These are phyloP conservation scores for Xylariaceae sp. DNA, from an alignment of 2,329 filamentous ascomycete genomes.

Conservation along the genomic window DNA sequence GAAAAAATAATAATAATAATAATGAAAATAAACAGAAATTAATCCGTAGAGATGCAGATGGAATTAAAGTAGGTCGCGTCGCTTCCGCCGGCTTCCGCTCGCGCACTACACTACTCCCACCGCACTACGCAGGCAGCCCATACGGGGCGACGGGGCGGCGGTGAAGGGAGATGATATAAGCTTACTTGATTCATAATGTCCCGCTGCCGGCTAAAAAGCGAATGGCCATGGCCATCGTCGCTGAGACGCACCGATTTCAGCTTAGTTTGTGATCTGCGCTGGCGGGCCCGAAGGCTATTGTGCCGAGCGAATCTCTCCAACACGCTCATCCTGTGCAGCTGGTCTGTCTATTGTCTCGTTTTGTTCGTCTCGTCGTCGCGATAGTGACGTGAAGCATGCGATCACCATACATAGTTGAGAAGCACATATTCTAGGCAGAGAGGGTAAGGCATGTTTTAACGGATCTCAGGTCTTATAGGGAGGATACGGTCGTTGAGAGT, in stretches of 20 bases:
- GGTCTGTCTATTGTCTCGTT: background rate
- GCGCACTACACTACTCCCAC: background rate
- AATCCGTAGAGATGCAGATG: too few relatives aligned
- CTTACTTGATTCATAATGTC: slow-evolving; percentile 30
- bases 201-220: slow-evolving; percentile 24
- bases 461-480: background rate
- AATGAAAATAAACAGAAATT: too few relatives aligned
- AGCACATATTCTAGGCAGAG: too few relatives aligned
- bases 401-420: too few relatives aligned
- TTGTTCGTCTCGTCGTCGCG: background rate
- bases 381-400: background rate
- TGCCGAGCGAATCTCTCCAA: slow-evolving; percentile 27
- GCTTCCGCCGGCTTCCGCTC: too few relatives aligned
- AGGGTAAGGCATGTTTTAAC: background rate
- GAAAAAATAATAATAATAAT: too few relatives aligned
- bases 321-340: slow-evolving; percentile 21
- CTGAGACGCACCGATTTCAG: slow-evolving; percentile 21
- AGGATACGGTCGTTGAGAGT: background rate
- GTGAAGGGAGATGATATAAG: slow-evolving; percentile 9
- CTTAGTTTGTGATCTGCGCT: slow-evolving; percentile 21
- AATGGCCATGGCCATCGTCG: slow-evolving; percentile 24
- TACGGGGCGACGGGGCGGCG: background rate
- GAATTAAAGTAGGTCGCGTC: too few relatives aligned
- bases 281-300: slow-evolving; percentile 21
- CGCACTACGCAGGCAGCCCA: too few relatives aligned